Conservation (phyloP, 2,329 filamentous ascomycete species). For the Colletotrichum euphorbiae region DNA sequence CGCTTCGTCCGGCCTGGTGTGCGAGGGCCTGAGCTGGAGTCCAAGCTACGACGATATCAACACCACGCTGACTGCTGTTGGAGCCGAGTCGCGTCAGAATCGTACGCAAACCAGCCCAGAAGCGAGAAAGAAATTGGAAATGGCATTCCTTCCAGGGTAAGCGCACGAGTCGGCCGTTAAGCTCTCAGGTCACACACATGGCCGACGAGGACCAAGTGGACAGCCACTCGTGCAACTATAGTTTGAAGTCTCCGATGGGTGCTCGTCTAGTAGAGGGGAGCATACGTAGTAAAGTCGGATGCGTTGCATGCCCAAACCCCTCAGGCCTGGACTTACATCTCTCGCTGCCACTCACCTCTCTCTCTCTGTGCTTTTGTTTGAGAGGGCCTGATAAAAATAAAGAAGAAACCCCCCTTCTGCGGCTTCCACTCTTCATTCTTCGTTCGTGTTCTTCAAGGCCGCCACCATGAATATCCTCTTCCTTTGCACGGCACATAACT, state of each 20-base stretch:
- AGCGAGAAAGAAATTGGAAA: not conserved
- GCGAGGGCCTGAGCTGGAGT: constrained; percentile 22
- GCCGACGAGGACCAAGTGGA: constrained; percentile 13
- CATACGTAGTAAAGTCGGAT: constrained; percentile 1
- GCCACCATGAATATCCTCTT: constrained; percentile 54
- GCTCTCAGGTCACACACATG: constrained; percentile 24
- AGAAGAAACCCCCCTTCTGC: not conserved
- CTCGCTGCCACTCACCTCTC: constrained; percentile 22
- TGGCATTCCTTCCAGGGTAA: constrained; percentile 12
- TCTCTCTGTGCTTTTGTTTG: constrained; percentile 6
- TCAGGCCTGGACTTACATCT: constrained; percentile 24
- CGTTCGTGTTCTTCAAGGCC: not conserved
- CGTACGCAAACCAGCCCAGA: constrained; percentile 14
- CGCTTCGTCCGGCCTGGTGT: constrained; percentile 29
- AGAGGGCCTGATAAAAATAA: not conserved
- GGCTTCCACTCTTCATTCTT: not conserved
- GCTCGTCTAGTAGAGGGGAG: constrained; percentile 8
- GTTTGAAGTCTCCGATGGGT: constrained; percentile 27
- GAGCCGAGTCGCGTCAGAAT: constrained; percentile 10
- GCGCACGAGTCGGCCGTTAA: constrained; percentile 29
- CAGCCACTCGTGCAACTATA: constrained; percentile 19
- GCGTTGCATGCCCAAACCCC: constrained; percentile 13
- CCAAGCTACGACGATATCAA: constrained; percentile 25
- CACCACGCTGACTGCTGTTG: constrained; percentile 9
- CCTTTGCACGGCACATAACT: constrained; percentile 59